Evolutionary conservation across 2,329 filamentous ascomycete species (phyloP).

Genomic region (Neophaeococcomyces mojaviensis): DNA sequence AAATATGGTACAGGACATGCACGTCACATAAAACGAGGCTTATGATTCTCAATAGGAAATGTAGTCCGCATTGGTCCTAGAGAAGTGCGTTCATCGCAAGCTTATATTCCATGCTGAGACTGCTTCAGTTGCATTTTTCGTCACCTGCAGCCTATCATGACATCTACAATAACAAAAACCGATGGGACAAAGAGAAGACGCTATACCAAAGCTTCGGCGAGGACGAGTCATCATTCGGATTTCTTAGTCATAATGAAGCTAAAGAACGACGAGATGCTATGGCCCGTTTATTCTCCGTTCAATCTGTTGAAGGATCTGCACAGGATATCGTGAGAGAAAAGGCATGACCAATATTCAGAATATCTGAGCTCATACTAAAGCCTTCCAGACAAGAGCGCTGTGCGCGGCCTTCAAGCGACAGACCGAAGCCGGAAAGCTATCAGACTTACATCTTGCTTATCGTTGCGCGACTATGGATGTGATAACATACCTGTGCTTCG

Average conservation of each 20-base stretch:
- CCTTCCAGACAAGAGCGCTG: no score
- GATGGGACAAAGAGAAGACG: conserved; percentile 22
- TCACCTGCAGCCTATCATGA: conserved; percentile 19
- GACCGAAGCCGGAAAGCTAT: conserved; percentile 8
- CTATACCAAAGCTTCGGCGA: conserved; percentile 23
- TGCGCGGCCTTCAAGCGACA: conserved; percentile 13
- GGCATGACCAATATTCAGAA: no score
- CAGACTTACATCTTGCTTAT: conserved; percentile 18
- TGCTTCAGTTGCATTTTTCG: conserved; percentile 19
- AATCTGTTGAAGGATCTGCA: conserved; percentile 15
- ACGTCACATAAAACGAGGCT: not conserved
- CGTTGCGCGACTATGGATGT: conserved; percentile 23
- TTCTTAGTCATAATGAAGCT: conserved; percentile 18
- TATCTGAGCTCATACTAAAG: no score
- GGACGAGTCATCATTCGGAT: conserved; percentile 20
- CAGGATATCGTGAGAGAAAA: conserved; percentile 17
- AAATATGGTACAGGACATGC: conserved; percentile 14
- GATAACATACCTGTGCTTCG: conserved; percentile 23
- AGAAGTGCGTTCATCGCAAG: conserved; percentile 12
- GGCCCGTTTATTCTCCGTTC: conserved; percentile 17
- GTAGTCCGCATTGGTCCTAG: conserved; percentile 22
- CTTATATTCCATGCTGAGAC: not conserved
- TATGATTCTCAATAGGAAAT: conserved; percentile 17
- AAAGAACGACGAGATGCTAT: conserved; percentile 22
- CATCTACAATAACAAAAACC: conserved; percentile 19